Base-by-base conservation (phyloP, 2,329 filamentous ascomycete genomes). In the Cytospora mali region DNA sequence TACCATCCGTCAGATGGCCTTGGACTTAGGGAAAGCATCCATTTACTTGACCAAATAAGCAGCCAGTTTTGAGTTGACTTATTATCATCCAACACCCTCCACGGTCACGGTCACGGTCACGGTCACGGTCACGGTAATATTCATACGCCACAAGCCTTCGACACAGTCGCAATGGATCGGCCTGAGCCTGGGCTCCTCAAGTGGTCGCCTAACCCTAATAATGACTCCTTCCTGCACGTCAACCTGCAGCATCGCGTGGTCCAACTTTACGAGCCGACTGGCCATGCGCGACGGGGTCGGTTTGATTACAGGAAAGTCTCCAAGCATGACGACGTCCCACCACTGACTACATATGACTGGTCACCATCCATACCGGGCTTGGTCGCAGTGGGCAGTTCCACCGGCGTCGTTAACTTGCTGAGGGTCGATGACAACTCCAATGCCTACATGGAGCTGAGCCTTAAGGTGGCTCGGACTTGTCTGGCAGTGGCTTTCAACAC, bases 401-500 rank as follows among this genome's bases (percentile, higher is more conserved):
- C 87, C 46, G 92, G 92, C 55, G 86, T 92, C 61, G 89, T 93
- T 66, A 89, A 90, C 66, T 78, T 96, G 23, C 76, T 95, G 61
- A 84, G 88, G 65, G 83, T 95, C 54, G 87, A 92, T 70, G 87
- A 91, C 68, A 84, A 86, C 67, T 88, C 82, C 58, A 92, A 84
- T 70, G 84, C 82, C 35, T 85, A 84, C 67, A 72, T 86, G 55
- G 86, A 89, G 55, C 85, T 93, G 64, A 85, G 85, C 23, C 83
- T 93, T 53, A 92, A 91, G 72, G 86, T 92, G 73, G 85, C 90
- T 59, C 84, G 92, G 51, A 89, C 89, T 50, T 94, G 90, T 69
- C 92, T 94, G 70, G 90, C 91, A 0, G 90, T 95, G 48, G 88
- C 91, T 4, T 93, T 95, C 76, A 94, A 88, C 71, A 87, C 85